These are phyloP conservation scores for Endocalyx cinctus DNA, from an alignment of 2,329 filamentous ascomycete species.

Conservation along the genomic window DNA sequence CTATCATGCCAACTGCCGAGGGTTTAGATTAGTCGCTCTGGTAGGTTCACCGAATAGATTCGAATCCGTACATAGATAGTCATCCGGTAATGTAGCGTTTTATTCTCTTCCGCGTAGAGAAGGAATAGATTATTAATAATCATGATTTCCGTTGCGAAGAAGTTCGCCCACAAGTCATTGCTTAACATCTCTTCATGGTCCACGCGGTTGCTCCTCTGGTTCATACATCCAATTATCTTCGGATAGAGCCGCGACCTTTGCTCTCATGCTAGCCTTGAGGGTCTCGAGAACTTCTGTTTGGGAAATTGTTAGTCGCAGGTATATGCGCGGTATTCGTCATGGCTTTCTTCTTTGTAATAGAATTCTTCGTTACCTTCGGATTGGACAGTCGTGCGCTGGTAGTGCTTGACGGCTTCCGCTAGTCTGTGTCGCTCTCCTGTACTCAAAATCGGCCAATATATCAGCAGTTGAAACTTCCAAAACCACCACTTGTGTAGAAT, in stretches of 20 bases:
- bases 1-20: constrained; percentile 49
- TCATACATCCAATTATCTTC: constrained; percentile 94
- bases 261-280: constrained; percentile 64
- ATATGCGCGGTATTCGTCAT: too few relatives aligned
- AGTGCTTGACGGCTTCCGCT: constrained; percentile 57
- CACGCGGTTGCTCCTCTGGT: constrained; percentile 51
- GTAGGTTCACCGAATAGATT: too few relatives aligned
- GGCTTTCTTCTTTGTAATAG: too few relatives aligned
- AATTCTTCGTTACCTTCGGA: constrained; percentile 59
- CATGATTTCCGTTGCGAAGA: too few relatives aligned
- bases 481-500: background rate
- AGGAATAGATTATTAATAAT: too few relatives aligned
- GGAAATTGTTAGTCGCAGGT: too few relatives aligned
- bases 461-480: too few relatives aligned
- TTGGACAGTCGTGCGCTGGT: constrained; percentile 55
- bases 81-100: too few relatives aligned
- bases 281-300: constrained; percentile 61
- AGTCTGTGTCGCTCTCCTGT: constrained; percentile 56
- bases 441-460: too few relatives aligned
- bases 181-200: constrained; percentile 26
- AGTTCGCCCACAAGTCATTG: too few relatives aligned
- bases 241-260: constrained; percentile 67
- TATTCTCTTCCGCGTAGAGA: too few relatives aligned
- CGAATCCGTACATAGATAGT: too few relatives aligned
- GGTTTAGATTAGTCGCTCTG: constrained; percentile 48